These are phyloP conservation scores for Mariannaea elegans DNA, from an alignment of 2,329 filamentous ascomycete genomes.

Conservation along the genomic window DNA sequence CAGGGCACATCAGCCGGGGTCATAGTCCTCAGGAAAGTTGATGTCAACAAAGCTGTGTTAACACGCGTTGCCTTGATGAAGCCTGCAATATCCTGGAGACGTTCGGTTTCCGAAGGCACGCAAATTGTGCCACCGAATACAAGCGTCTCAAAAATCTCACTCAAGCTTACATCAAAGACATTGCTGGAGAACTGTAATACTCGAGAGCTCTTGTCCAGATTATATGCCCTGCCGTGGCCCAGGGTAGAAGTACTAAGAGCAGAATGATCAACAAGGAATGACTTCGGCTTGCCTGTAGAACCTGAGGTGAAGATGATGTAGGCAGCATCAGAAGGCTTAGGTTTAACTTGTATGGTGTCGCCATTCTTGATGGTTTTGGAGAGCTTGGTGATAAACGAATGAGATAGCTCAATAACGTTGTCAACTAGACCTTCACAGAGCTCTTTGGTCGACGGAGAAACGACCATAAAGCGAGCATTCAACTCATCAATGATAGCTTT, in stretches of 20 bases:
- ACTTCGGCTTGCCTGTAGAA: constrained; percentile 63
- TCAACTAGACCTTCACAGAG: not conserved
- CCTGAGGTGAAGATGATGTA: constrained; percentile 64
- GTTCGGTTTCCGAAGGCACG: constrained; percentile 48
- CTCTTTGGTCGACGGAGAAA: not conserved
- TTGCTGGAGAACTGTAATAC: constrained; percentile 41
- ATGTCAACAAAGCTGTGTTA: not conserved
- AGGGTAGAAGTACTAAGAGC: constrained; percentile 2
- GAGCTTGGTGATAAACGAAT: not conserved
- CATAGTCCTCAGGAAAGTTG: constrained; percentile 5
- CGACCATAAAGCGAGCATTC: not conserved
- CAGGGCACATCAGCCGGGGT: not conserved
- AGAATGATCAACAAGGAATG: constrained; percentile 49
- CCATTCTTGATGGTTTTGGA: not conserved
- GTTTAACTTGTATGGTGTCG: not conserved
- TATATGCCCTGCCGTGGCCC: not conserved
- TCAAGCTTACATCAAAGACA: constrained; percentile 50
- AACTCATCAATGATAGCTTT: not conserved
- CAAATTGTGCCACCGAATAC: constrained; percentile 50
- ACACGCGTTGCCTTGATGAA: not conserved
- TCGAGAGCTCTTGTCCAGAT: constrained; percentile 8
- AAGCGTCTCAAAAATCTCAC: constrained; percentile 51
- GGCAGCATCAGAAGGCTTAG: not conserved
- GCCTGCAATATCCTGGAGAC: constrained; percentile 21
- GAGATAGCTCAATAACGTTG: not conserved